Evolutionary conservation across 75 land plant species (phyloP).

Genomic region (Picea glauca): DNA sequence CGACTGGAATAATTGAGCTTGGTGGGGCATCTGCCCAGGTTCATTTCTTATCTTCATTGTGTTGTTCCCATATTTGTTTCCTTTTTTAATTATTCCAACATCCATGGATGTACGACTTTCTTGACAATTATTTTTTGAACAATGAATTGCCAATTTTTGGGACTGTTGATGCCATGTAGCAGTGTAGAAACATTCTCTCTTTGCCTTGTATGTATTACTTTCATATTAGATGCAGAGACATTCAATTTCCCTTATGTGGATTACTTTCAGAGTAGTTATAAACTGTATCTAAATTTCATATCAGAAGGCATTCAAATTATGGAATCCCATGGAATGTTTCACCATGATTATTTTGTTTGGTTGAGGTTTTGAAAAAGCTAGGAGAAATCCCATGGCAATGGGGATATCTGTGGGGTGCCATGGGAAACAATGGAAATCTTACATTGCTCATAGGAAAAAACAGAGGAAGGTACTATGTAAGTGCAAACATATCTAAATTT

Average conservation of each 20-base stretch:
- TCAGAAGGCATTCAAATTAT: not conserved
- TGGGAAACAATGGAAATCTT: not conserved
- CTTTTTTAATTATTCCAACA: not conserved
- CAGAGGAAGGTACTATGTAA: no score
- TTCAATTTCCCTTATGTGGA: not conserved
- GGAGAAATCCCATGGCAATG: not conserved
- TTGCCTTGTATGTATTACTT: not conserved
- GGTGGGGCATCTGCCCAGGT: slow-evolving; percentile 99
- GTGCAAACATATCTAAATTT: not conserved
- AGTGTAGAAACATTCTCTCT: not conserved
- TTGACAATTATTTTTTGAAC: not conserved
- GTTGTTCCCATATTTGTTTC: not conserved
- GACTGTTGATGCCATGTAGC: not conserved
- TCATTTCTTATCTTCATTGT: slow-evolving; percentile 4
- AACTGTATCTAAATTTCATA: not conserved
- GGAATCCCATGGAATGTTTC: not conserved
- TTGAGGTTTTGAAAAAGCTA: not conserved
- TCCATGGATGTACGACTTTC: not conserved
- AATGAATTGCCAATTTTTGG: not conserved
- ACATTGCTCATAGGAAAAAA: not conserved
- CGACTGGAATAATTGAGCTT: slow-evolving; percentile 92
- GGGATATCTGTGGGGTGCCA: not conserved
- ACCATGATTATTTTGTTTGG: not conserved
- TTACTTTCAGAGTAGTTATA: not conserved
- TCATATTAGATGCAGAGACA: no score